Evolutionary conservation across 768 basidiomycete species (phyloP).

Genomic region (Tremella mesenterica): DNA sequence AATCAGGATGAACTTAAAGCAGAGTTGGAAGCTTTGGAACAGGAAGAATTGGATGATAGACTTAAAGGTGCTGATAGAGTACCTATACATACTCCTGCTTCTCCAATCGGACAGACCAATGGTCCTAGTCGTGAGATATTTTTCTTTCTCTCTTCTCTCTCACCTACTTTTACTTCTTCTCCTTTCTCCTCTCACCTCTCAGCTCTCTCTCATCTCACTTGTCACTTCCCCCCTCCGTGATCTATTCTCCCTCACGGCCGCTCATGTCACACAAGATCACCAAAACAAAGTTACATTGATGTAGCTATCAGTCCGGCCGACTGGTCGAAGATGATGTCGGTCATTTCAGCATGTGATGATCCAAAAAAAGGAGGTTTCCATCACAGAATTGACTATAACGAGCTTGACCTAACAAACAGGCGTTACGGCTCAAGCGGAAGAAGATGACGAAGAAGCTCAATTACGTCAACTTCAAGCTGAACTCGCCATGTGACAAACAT

Average conservation of each 20-base stretch:
- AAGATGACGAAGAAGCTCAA: constrained; percentile 87
- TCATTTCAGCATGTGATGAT: no score
- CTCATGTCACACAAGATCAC: no score
- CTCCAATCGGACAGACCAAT: constrained; percentile 22
- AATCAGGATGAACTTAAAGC: constrained; percentile 63
- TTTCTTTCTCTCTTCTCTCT: not conserved
- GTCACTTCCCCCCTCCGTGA: no score
- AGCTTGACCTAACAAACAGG: no score
- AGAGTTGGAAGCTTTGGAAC: constrained; percentile 78
- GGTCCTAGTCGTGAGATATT: constrained; percentile 26
- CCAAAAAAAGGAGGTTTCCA: no score
- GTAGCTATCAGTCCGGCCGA: no score
- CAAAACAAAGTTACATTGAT: no score
- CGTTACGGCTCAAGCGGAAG: constrained; percentile 49
- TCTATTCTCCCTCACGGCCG: no score
- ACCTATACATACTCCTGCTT: constrained; percentile 67
- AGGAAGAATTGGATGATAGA: constrained; percentile 75
- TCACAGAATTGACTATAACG: no score
- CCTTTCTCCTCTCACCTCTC: no score
- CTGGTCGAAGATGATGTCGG: no score
- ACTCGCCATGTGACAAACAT: constrained; percentile 44
- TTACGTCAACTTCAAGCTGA: constrained; percentile 77
- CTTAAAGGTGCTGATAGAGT: constrained; percentile 79
- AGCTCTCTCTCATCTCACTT: no score
- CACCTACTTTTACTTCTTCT: constrained; percentile 3